phyloP scores from a whole-genome alignment of 1,284 basidiomycete species.

The Anthracocystis panici-leucophaei region DNA sequence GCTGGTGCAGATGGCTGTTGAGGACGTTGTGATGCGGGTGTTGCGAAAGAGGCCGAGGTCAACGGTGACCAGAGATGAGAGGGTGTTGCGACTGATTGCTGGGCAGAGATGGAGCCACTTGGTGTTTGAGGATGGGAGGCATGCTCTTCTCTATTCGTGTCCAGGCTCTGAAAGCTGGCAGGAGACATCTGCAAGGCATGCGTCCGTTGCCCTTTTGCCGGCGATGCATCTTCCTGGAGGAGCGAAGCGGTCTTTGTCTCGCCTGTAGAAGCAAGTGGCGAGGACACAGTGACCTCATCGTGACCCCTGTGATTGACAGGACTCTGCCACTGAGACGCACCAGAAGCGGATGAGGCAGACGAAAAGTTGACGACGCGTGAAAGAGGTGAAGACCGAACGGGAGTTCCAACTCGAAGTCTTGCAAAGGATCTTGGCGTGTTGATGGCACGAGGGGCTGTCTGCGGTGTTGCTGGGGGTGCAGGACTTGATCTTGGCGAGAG shows the following conservation, averaged over 20 bases:
- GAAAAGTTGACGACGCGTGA: slow-evolving; percentile 37
- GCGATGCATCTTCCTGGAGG: neutral
- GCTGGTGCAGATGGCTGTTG: slow-evolving; percentile 1
- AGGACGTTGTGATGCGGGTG: slow-evolving; percentile 18
- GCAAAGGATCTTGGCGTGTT: slow-evolving; percentile 24
- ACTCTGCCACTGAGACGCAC: slow-evolving; percentile 24
- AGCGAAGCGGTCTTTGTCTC: neutral
- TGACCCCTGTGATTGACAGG: slow-evolving; percentile 12
- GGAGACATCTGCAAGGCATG: neutral
- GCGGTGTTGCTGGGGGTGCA: slow-evolving; percentile 8
- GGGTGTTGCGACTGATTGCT: neutral
- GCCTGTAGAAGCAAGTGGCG: neutral
- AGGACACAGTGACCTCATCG: neutral
- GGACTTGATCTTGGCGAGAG: neutral
- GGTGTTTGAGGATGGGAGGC: slow-evolving; percentile 12
- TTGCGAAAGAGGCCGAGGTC: slow-evolving; percentile 24
- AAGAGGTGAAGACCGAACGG: slow-evolving; percentile 31
- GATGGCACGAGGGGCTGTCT: slow-evolving; percentile 8
- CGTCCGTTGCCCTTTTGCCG: neutral
- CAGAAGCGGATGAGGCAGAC: slow-evolving; percentile 14
- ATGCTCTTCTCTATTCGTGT: neutral
- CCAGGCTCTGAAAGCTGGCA: neutral
- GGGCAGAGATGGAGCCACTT: neutral
- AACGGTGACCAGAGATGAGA: slow-evolving; percentile 29
- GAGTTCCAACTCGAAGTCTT: slow-evolving; percentile 28